Evolutionary conservation across 1,139 yeast genomes (phyloP).

Genomic region (Taiozyma sp.): DNA sequence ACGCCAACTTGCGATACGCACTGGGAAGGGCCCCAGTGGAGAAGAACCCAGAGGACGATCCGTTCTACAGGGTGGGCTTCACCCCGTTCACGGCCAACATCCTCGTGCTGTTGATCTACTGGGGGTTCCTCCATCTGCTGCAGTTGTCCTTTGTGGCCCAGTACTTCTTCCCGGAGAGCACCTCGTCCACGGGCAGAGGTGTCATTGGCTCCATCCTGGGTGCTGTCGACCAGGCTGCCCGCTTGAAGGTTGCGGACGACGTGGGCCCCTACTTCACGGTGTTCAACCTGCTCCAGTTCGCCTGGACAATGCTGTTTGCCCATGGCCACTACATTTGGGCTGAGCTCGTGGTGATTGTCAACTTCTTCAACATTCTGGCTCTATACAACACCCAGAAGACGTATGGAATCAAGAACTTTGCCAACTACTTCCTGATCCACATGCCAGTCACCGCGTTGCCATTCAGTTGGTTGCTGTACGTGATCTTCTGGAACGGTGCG

Average conservation of each 20-base stretch:
- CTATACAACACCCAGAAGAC: conserved; percentile 56
- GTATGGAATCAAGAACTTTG: conserved; percentile 46
- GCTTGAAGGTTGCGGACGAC: conserved; percentile 29
- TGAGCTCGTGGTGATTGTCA: conserved; percentile 52
- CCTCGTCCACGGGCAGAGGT: conserved; percentile 4
- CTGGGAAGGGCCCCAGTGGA: conserved; percentile 39
- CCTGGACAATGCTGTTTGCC: conserved; percentile 61
- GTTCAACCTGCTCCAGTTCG: conserved; percentile 54
- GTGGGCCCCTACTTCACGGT: conserved; percentile 60
- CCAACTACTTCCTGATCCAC: conserved; percentile 55
- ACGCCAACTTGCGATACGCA: conserved; percentile 50
- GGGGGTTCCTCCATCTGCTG: conserved; percentile 49
- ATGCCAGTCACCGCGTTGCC: conserved; percentile 67
- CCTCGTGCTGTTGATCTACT: conserved; percentile 48
- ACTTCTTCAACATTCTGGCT: conserved; percentile 52
- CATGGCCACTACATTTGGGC: conserved; percentile 48
- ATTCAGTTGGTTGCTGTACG: conserved; percentile 67
- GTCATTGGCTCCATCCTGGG: not conserved
- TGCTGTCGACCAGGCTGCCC: conserved; percentile 10
- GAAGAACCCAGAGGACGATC: conserved; percentile 38
- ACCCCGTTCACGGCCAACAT: conserved; percentile 71
- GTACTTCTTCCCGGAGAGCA: conserved; percentile 40
- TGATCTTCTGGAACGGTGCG: conserved; percentile 83
- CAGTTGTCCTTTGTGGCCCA: conserved; percentile 53
- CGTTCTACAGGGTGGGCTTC: conserved; percentile 37